phyloP scores from a whole-genome alignment of 345 rosid genomes.

The Syzygium grande region DNA sequence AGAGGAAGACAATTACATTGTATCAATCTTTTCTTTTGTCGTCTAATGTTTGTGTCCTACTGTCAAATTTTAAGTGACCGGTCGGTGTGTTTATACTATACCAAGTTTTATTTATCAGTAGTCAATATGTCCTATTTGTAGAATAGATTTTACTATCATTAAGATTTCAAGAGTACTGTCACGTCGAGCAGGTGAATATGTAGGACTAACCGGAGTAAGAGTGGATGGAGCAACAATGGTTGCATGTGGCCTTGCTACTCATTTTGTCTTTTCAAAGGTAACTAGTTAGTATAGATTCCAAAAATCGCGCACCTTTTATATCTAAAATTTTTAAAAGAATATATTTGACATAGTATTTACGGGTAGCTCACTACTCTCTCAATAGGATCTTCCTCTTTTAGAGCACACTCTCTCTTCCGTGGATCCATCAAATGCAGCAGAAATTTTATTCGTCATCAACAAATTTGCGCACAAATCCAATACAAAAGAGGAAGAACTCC shows the following conservation, averaged over 20 bases:
- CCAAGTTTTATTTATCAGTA: not conserved
- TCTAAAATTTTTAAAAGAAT: not conserved
- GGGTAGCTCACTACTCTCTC: not conserved
- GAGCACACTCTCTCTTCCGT: not conserved
- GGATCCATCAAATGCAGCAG: not conserved
- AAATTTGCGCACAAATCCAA: not conserved
- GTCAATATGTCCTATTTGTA: not conserved
- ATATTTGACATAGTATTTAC: not conserved
- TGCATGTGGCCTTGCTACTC: constrained; percentile 17
- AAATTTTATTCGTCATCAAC: not conserved
- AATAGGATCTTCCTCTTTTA: constrained; percentile 1
- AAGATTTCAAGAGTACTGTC: not conserved
- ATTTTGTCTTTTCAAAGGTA: constrained; percentile 19
- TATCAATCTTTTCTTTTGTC: not conserved
- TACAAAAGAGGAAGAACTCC: not conserved
- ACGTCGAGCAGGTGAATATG: not conserved
- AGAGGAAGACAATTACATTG: not conserved
- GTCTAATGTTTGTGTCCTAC: not conserved
- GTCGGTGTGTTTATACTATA: not conserved
- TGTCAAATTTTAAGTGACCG: not conserved
- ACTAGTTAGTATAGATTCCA: not conserved
- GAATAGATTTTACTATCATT: not conserved
- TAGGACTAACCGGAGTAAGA: constrained; percentile 20
- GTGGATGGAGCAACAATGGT: constrained; percentile 16
- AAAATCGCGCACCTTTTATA: not conserved